These are phyloP conservation scores for Fusarium tanahbumbuense DNA, from an alignment of 2,329 filamentous ascomycete species.

Conservation along the genomic window DNA sequence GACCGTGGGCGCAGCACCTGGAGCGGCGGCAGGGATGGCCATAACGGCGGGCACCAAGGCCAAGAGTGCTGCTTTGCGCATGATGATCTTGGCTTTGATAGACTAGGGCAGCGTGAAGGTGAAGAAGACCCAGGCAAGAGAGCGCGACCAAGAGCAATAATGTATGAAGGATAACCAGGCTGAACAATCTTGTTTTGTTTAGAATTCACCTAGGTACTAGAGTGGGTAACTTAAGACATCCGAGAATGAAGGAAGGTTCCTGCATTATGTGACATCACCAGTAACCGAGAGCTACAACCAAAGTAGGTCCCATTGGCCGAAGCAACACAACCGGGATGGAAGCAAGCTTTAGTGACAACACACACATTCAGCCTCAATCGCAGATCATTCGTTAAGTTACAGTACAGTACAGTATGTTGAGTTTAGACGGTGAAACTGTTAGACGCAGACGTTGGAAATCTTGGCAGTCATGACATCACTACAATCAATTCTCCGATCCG, in stretches of 20 bases:
- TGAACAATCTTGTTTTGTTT: slow-evolving; percentile 25
- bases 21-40: slow-evolving; percentile 42
- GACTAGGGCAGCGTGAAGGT: not conserved
- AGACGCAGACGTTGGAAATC: slow-evolving; percentile 2
- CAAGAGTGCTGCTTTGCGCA: slow-evolving; percentile 38
- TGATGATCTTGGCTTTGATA: slow-evolving; percentile 9
- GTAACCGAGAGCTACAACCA: slow-evolving; percentile 13
- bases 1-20: slow-evolving; percentile 39
- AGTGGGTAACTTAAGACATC: not conserved
- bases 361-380: slow-evolving; percentile 3
- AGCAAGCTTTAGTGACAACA: slow-evolving; percentile 29
- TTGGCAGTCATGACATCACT: slow-evolving; percentile 36
- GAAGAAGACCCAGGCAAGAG: not conserved
- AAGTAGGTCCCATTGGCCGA: slow-evolving; percentile 22
- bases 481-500: slow-evolving; percentile 4
- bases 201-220: not conserved
- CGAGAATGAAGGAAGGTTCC: slow-evolving; percentile 38
- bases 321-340: slow-evolving; percentile 10
- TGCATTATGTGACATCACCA: slow-evolving; percentile 39
- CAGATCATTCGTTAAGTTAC: slow-evolving; percentile 18
- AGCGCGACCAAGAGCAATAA: not conserved
- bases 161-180: not conserved
- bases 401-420: not conserved
- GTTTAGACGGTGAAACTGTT: not conserved
- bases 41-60: slow-evolving; percentile 40